Evolutionary conservation across 2,329 filamentous ascomycete species (phyloP), one percentile per base, ranked within the genome.

Genomic region (Cordyceps pruinosa): DNA sequence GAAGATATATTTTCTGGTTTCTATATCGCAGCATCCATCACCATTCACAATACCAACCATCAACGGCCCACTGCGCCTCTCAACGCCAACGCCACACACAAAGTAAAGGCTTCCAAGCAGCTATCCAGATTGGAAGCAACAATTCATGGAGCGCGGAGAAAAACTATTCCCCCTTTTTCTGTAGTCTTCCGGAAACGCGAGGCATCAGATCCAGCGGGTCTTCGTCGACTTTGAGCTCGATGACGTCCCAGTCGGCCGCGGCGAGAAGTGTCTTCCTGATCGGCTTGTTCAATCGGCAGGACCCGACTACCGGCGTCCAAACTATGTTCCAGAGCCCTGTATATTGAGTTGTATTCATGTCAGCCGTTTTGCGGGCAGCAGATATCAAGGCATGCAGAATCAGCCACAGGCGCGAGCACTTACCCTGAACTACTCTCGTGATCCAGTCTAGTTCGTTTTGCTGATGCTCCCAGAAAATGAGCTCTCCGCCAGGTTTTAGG

Each of bases 381-480:
- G n/a, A n/a, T n/a, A n/a, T n/a, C n/a, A n/a, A n/a, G n/a, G n/a
- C n/a, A n/a, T n/a, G n/a, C n/a, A n/a, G n/a, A n/a, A n/a, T n/a
- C n/a, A n/a, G n/a, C n/a, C n/a, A n/a, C n/a, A n/a, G 21, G 19
- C 25, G 17, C 30, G 19, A 32, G 30, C 13, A 61, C 65, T 35
- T 62, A 70, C 69, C 61, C 64, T 71, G 68, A 19, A 54, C 65
- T 30, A 60, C 35, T 32, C 57, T 57, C 4, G 72, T 73, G 19
- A 69, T 25, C 37, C 19, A 23, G 28, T 69, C 58, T 17, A 28
- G 23, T 21, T 59, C 58, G 53, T 61, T 70, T 52, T 58, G 59
- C 52, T 60, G 63, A 56, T 77, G 75, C 59, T 77, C 75, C 70
- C 75, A 77, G 56, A 77, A 77, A n/a, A 77, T 65, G 58, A 77